Base-by-base conservation (phyloP, 1,139 yeast species). In the Suhomyces bolitotheri region DNA sequence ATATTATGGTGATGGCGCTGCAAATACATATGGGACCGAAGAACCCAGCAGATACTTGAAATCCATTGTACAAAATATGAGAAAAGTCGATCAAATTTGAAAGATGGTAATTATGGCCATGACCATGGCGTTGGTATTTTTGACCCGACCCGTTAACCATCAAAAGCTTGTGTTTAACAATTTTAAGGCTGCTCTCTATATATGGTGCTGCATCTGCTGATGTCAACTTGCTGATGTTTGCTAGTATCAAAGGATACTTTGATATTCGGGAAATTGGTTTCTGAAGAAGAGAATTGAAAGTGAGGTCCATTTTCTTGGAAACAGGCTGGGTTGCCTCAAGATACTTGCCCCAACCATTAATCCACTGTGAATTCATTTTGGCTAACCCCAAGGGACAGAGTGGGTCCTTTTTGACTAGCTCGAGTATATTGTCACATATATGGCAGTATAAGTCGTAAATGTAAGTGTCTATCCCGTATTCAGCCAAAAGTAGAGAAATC, bases 221-320 rank as follows among this genome's bases (percentile, higher is more conserved):
- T 14, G 61, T 46, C 23, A 46, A 37, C 26, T 64, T 64, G 7
- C 42, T 21, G 4, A 77, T 46, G 2, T 72, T 60, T 29, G 73
- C 75, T 15, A 76, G 44, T 16, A 79, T 62, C 26, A 80, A 55
- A 31, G 67, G 64, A 47, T 79, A 79, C 45, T 77, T 75, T 4
- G 71, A 59, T 11, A 76, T 62, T 40, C 85, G 56, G 15, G 72
- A 60, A 3, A 76, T 62, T 2, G 86, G 85, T 50, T 69, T 68
- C 43, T 76, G 79, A 23, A 76, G 54, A 31, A 79, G 60, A 0
- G 84, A 77, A 10, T 58, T 45, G 29, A 75, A 70, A 0, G 79
- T 71, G 15, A 74, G 53, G 47, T 76, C 81, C 53, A 62, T 51
- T 4, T 53, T 55, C 16, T 49, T 57, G 0, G 51, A 40, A 0